Conservation (phyloP, 441 rosid genomes). For the Pelargonium cotyledonis region DNA sequence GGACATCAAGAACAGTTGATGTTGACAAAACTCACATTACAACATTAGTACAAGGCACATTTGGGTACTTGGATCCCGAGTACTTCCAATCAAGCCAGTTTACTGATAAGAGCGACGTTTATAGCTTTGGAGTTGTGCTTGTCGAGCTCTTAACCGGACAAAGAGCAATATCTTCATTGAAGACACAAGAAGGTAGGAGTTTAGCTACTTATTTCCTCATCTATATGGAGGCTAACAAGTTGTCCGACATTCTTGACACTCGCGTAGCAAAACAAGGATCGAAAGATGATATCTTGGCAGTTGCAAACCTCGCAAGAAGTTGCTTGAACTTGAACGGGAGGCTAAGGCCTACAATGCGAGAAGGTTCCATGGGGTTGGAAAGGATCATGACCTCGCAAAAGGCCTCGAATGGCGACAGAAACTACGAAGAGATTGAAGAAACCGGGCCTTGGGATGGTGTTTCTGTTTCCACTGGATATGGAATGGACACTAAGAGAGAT, state of each 20-base stretch:
- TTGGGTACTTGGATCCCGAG: constrained; percentile 3
- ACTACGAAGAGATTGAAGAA: not conserved
- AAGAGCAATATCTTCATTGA: not conserved
- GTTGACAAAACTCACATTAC: not conserved
- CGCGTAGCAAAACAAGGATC: not conserved
- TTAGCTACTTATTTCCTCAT: constrained; percentile 5
- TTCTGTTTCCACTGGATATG: not conserved
- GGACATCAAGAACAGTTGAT: not conserved
- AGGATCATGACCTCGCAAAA: constrained; percentile 3
- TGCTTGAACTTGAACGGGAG: constrained; percentile 9
- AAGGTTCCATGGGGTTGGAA: constrained; percentile 4
- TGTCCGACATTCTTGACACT: constrained; percentile 8
- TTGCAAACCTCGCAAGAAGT: constrained; percentile 7
- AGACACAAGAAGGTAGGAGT: not conserved
- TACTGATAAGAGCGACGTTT: not conserved
- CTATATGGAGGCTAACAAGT: not conserved
- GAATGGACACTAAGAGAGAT: not conserved
- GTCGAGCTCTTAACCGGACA: constrained; percentile 1
- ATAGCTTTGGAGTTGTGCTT: constrained; percentile 2
- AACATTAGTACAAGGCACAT: not conserved
- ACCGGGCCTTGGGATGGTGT: not conserved
- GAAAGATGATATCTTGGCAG: not conserved
- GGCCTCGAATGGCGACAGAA: not conserved
- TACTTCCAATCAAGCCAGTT: constrained; percentile 4
- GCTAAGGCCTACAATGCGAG: constrained; percentile 8